Percentiles rank a stretch among this genome's conserved stretches.
phyloP scores from a whole-genome alignment of 2,329 filamentous ascomycete genomes.

The Mariannaea sp. region DNA sequence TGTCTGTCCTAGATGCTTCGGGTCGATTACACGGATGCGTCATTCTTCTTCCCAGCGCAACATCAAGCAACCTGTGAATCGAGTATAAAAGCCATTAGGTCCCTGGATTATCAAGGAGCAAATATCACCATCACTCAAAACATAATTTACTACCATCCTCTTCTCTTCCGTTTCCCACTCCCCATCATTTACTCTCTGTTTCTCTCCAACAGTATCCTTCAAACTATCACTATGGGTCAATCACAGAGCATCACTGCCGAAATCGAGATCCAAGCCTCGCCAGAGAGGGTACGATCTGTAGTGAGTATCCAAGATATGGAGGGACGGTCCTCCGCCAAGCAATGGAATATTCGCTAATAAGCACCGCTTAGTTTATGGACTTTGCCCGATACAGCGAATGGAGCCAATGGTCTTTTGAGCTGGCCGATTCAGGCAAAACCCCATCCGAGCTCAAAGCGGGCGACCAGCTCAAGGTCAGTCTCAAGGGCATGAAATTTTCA shows the following conservation, averaged over 20 bases:
- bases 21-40: no score
- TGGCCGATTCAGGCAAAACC: neutral
- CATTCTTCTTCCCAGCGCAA: no score
- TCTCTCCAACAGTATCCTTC: no score
- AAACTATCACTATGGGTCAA: neutral
- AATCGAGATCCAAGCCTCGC: neutral
- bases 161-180: no score
- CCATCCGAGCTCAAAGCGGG: neutral
- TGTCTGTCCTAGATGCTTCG: no score
- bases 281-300: neutral
- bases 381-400: neutral
- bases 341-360: neutral
- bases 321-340: no score
- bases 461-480: neutral
- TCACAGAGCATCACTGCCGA: neutral
- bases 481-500: neutral
- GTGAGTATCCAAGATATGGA: neutral
- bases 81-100: no score
- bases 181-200: no score
- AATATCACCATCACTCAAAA: no score
- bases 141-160: no score
- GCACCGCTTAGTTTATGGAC: neutral
- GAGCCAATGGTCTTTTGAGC: neutral
- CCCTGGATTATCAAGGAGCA: no score
- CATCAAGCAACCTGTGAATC: no score